Evolutionary conservation across 192 early-diverging fungal species (phyloP).

Genomic region (Coemansia sp.): DNA sequence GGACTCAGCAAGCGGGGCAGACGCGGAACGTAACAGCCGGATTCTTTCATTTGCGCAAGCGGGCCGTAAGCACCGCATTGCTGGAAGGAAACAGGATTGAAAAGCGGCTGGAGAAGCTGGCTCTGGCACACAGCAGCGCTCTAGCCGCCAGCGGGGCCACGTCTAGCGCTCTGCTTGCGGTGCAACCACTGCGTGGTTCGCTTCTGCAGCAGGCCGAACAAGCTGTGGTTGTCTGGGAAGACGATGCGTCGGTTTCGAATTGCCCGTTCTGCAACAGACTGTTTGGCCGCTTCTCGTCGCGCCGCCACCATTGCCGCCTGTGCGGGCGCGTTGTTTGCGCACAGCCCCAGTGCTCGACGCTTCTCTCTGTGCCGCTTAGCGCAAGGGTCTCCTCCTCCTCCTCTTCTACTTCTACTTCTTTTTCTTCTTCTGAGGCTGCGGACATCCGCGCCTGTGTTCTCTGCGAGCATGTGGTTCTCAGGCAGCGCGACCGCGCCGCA

Average conservation of each 20-base stretch:
- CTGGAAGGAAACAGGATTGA: conserved; percentile 72
- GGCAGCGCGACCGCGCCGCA: conserved; percentile 50
- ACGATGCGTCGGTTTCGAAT: conserved; percentile 11
- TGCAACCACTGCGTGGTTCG: too few relatives aligned
- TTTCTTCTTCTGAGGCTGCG: conserved; percentile 1
- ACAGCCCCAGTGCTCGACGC: conserved; percentile 53
- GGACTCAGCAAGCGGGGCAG: conserved; percentile 35
- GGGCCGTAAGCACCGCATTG: conserved; percentile 59
- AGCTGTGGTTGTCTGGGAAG: conserved; percentile 44
- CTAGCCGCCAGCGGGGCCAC: neutral
- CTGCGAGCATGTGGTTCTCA: conserved; percentile 59
- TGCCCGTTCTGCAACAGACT: conserved; percentile 31
- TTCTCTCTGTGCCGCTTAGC: conserved; percentile 20
- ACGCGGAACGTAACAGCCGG: conserved; percentile 54
- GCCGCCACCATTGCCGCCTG: conserved; percentile 71
- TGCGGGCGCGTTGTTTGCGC: conserved; percentile 68
- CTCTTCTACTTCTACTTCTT: too few relatives aligned
- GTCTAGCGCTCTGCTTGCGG: too few relatives aligned
- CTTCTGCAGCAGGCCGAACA: conserved; percentile 34
- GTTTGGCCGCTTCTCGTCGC: conserved; percentile 58
- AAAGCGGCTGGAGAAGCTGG: conserved; percentile 70
- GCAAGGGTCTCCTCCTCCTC: conserved; percentile 5
- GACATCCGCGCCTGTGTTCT: conserved; percentile 58
- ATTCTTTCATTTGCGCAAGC: conserved; percentile 56
- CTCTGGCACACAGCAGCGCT: conserved; percentile 13